phyloP scores from a whole-genome alignment of 805 yeast genomes.

The Candida xyloterini region DNA sequence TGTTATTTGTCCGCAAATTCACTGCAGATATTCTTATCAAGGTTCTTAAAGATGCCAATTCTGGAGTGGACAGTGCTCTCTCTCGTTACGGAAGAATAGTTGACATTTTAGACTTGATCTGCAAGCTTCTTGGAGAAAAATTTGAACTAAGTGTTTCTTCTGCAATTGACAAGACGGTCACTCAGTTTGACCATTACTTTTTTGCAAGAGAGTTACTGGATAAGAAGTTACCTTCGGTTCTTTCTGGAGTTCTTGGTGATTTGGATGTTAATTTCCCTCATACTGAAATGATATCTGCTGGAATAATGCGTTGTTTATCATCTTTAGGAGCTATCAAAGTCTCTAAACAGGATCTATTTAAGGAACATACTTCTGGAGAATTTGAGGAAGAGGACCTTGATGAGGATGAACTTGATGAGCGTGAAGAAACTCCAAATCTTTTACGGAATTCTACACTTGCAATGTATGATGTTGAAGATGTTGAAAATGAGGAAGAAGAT shows the following conservation, averaged over 20 bases:
- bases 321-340: slow-evolving; percentile 54
- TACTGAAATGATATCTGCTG: slow-evolving; percentile 55
- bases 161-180: slow-evolving; percentile 44
- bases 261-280: slow-evolving; percentile 74
- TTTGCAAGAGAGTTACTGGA: slow-evolving; percentile 69
- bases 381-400: slow-evolving; percentile 58
- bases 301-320: slow-evolving; percentile 57
- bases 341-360: slow-evolving; percentile 56
- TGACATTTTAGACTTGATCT: slow-evolving; percentile 48
- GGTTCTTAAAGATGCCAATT: slow-evolving; percentile 51
- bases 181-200: slow-evolving; percentile 58
- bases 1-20: slow-evolving; percentile 70
- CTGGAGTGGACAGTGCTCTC: slow-evolving; percentile 36
- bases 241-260: slow-evolving; percentile 59
- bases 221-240: slow-evolving; percentile 53
- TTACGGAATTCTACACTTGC: slow-evolving; percentile 88
- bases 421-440: slow-evolving; percentile 78
- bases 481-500: slow-evolving; percentile 34
- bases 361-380: slow-evolving; percentile 35
- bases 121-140: slow-evolving; percentile 42
- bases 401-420: slow-evolving; percentile 54
- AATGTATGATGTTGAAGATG: slow-evolving; percentile 84
- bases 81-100: slow-evolving; percentile 52
- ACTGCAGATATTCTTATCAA: slow-evolving; percentile 66
- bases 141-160: slow-evolving; percentile 33